Base-by-base conservation (phyloP, 1,284 basidiomycete genomes). In the Leccinum pallidistipes region DNA sequence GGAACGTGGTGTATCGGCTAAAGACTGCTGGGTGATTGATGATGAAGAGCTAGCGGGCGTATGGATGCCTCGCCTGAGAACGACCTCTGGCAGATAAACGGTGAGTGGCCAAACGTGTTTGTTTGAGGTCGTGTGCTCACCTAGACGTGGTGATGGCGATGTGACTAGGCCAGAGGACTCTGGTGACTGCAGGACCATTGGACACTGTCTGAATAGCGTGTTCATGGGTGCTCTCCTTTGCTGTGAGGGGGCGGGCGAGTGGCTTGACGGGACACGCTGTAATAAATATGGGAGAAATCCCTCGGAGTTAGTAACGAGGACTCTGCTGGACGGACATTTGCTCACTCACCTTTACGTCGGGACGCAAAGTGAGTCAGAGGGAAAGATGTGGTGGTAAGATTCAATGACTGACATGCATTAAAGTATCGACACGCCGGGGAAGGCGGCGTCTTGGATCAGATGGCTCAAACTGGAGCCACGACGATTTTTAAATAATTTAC, bases 81-180 rank as follows among this genome's bases (percentile, higher is more conserved):
- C 6, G 43, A 45, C n/a, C n/a, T 45, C 43, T 45, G 43, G 43
- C 6, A 45, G 6, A 21, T 12, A 3, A 14, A 40, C 1, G 5
- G 55, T 71, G 49, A 66, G 60, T 14, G 43, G 34, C 36, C n/a
- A 3, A 40, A 29, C 0, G 36, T 8, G 12, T 47, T 3, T 5
- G 1, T 2, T 5, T 29, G 24, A 24, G 45, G 18, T 14, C 16
- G 12, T 5, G 12, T n/a, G 2, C 69, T 63, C 21, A 71, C 71
- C 67, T 66, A 45, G 18, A 7, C 10, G 53, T 14, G 31, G 6
- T 12, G 31, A 59, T 21, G 40, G 43, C 7, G 43, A 21, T 18
- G 43, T 2, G 10, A 45, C 11, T 21, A 45, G 43, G 10, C 43
- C 43, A 45, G 43, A 45, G 11, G 18, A 45, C 51, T 6, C 32